These are phyloP conservation scores for Fusarium tupiense DNA, from an alignment of 2,329 filamentous ascomycete genomes.

Conservation along the genomic window DNA sequence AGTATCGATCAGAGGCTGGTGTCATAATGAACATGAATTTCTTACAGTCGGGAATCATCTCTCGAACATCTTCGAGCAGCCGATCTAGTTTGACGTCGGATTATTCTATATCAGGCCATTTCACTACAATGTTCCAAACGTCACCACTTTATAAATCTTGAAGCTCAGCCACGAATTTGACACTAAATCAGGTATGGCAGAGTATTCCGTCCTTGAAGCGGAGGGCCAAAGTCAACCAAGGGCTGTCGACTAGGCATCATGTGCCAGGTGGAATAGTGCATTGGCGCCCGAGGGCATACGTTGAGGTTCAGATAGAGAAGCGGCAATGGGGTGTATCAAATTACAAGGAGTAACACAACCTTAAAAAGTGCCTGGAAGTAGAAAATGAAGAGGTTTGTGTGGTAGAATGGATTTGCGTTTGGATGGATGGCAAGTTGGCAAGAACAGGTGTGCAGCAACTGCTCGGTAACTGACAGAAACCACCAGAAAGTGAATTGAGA, in stretches of 20 bases:
- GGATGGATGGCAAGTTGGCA: neutral
- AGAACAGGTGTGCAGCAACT: neutral
- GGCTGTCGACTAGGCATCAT: neutral
- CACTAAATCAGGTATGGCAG: too few species aligned
- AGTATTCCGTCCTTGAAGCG: too few species aligned
- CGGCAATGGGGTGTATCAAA: neutral
- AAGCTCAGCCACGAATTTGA: fast-evolving
- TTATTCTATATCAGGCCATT: neutral
- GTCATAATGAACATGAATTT: neutral
- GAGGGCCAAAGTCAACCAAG: too few species aligned
- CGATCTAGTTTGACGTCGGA: neutral
- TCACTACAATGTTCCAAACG: neutral
- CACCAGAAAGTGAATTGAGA: neutral
- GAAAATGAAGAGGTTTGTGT: neutral
- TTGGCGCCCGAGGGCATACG: neutral
- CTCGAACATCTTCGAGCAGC: neutral
- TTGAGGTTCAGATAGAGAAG: neutral
- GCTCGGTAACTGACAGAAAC: neutral
- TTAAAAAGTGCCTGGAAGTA: neutral
- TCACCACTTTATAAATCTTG: too few species aligned
- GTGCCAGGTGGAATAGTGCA: neutral
- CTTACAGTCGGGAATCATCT: neutral
- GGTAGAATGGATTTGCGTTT: neutral
- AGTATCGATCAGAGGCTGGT: neutral
- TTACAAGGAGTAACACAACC: neutral